phyloP scores from a whole-genome alignment of 2,329 filamentous ascomycete species.

The Paraconiothyrium brasiliense region DNA sequence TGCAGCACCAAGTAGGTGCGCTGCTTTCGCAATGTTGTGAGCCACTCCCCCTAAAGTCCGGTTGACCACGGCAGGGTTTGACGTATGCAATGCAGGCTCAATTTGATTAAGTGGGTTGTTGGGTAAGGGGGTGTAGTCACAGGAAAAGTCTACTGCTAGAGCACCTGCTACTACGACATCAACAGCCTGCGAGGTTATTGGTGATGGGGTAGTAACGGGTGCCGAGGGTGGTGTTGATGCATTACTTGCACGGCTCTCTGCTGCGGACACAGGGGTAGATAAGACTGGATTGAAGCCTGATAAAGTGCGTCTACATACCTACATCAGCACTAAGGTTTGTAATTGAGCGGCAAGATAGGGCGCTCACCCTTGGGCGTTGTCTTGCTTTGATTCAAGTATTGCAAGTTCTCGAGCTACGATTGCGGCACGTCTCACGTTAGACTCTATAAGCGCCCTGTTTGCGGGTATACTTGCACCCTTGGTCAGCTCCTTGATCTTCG shows the following conservation, averaged over 20 bases:
- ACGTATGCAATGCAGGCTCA: conserved; percentile 73
- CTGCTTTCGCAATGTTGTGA: conserved; percentile 87
- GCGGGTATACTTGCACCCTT: conserved; percentile 75
- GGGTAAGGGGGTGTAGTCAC: conserved; percentile 71
- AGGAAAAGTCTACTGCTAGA: conserved; percentile 86
- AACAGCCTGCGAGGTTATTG: conserved; percentile 14
- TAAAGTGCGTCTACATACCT: conserved; percentile 44
- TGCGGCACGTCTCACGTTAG: conserved; percentile 72
- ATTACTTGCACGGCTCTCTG: conserved; percentile 24
- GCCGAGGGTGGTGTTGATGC: conserved; percentile 26
- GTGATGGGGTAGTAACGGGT: conserved; percentile 11
- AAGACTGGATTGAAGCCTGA: conserved; percentile 35
- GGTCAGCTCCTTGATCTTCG: conserved; percentile 81
- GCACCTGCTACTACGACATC: conserved; percentile 91
- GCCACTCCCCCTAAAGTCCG: conserved; percentile 92
- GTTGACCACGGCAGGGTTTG: conserved; percentile 82
- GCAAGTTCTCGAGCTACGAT: conserved; percentile 70
- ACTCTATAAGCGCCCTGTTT: conserved; percentile 75
- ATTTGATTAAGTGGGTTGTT: conserved; percentile 48
- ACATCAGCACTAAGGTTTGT: conserved; percentile 49
- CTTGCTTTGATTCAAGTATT: conserved; percentile 58
- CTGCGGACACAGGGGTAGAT: conserved; percentile 25
- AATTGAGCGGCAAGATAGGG: conserved; percentile 40
- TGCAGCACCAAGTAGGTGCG: conserved; percentile 71
- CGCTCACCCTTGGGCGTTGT: conserved; percentile 49